Evolutionary conservation across 192 early-diverging fungal genomes (phyloP).

Genomic region (Backusella luteola): DNA sequence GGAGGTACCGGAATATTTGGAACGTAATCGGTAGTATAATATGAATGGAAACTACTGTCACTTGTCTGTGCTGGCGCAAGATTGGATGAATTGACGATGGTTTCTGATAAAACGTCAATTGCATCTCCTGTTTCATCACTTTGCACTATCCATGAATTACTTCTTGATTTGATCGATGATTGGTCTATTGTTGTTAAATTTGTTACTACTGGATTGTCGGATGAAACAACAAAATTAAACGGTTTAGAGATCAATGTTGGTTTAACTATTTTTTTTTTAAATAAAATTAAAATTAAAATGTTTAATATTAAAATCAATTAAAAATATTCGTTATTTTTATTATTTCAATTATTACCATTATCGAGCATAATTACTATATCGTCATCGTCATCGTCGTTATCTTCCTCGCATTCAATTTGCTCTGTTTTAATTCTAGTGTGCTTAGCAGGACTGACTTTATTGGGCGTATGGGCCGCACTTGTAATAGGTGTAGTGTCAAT

Average conservation of each 20-base stretch:
- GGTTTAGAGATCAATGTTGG: background rate
- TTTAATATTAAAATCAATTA: background rate
- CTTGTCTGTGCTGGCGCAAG: conserved; percentile 47
- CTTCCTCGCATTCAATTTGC: conserved; percentile 33
- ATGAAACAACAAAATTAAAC: background rate
- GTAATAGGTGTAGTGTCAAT: conserved; percentile 4
- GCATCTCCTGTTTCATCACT: background rate
- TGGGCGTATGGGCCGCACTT: conserved; percentile 3
- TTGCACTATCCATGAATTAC: background rate
- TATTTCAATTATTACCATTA: background rate
- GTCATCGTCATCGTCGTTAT: conserved; percentile 39
- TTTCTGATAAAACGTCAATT: conserved; percentile 43
- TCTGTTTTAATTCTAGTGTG: conserved; percentile 6
- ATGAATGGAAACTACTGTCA: conserved; percentile 35
- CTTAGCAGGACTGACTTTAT: background rate
- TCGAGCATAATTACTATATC: conserved; percentile 24
- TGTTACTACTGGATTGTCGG: background rate
- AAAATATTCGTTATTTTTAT: background rate
- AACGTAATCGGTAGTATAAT: conserved; percentile 42
- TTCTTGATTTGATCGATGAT: background rate
- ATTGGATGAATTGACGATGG: conserved; percentile 46
- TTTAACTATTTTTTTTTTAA: background rate
- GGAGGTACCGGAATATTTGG: conserved; percentile 57
- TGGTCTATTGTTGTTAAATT: background rate
- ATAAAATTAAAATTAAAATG: background rate